These are phyloP conservation scores for Arxiozyma heterogenica DNA, from an alignment of 1,139 yeast species.

Conservation along the genomic window DNA sequence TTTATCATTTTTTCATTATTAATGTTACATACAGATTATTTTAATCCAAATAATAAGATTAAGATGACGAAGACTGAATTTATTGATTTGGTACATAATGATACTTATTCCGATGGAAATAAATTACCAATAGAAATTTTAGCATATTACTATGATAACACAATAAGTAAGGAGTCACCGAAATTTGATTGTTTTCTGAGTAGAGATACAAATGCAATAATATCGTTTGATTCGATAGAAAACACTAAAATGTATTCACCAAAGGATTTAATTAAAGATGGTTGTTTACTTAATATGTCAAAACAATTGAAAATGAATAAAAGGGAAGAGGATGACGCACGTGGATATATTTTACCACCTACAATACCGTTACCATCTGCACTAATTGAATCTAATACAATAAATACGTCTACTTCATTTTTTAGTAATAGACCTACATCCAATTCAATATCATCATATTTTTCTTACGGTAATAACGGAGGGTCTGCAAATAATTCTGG, in stretches of 20 bases:
- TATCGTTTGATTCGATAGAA: slow-evolving; percentile 3
- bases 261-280: slow-evolving; percentile 5
- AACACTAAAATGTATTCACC: slow-evolving; percentile 9
- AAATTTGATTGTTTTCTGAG: slow-evolving; percentile 16
- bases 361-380: slow-evolving; percentile 1
- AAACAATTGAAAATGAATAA: neutral
- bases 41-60: slow-evolving; percentile 51
- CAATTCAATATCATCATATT: slow-evolving; percentile 21
- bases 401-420: slow-evolving; percentile 9
- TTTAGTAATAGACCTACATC: slow-evolving; percentile 14
- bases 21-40: slow-evolving; percentile 61
- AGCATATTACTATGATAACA: slow-evolving; percentile 55
- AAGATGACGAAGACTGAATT: slow-evolving; percentile 59
- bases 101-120: slow-evolving; percentile 33
- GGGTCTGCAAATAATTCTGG: neutral
- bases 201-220: neutral
- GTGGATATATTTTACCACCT: neutral
- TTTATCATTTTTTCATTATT: slow-evolving; percentile 51
- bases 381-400: neutral
- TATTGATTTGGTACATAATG: slow-evolving; percentile 35
- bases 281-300: neutral
- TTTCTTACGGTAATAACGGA: slow-evolving; percentile 10
- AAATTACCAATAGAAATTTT: slow-evolving; percentile 34
- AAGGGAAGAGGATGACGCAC: neutral
- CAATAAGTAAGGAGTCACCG: slow-evolving; percentile 47